phyloP scores from a whole-genome alignment of 192 early-diverging fungal species.

The Entomortierella parvispora region DNA sequence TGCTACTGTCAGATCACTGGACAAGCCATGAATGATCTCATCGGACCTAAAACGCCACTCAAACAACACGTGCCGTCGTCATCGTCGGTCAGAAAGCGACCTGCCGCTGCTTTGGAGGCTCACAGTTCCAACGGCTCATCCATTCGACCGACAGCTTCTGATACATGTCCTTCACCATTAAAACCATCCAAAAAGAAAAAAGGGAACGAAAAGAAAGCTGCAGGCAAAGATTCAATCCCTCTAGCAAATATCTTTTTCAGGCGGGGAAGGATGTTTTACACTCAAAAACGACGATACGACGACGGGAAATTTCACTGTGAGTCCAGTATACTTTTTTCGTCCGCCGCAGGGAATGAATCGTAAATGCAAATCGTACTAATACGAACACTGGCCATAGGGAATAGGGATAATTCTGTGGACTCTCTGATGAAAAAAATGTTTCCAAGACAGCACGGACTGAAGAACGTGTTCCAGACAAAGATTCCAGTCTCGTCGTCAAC shows the following conservation, averaged over 20 bases:
- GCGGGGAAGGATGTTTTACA: constrained; percentile 23
- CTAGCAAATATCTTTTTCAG: constrained; percentile 20
- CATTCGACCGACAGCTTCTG: not conserved
- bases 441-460: too few relatives aligned
- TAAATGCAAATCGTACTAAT: too few relatives aligned
- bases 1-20: constrained; percentile 55
- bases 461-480: not conserved
- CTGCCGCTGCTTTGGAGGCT: not conserved
- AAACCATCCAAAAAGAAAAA: not conserved
- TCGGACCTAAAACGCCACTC: constrained; percentile 2
- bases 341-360: too few relatives aligned
- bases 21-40: constrained; percentile 20
- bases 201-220: not conserved
- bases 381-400: too few relatives aligned
- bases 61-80: constrained; percentile 1
- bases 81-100: constrained; percentile 17
- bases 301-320: constrained; percentile 25
- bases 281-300: constrained; percentile 14
- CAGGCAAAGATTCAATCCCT: not conserved
- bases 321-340: not conserved
- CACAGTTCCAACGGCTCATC: not conserved
- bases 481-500: not conserved
- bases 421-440: too few relatives aligned
- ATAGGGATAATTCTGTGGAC: too few relatives aligned
- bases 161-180: not conserved